These are phyloP conservation scores for Ciborinia camelliae DNA, from an alignment of 2,329 filamentous ascomycete species.

Conservation along the genomic window DNA sequence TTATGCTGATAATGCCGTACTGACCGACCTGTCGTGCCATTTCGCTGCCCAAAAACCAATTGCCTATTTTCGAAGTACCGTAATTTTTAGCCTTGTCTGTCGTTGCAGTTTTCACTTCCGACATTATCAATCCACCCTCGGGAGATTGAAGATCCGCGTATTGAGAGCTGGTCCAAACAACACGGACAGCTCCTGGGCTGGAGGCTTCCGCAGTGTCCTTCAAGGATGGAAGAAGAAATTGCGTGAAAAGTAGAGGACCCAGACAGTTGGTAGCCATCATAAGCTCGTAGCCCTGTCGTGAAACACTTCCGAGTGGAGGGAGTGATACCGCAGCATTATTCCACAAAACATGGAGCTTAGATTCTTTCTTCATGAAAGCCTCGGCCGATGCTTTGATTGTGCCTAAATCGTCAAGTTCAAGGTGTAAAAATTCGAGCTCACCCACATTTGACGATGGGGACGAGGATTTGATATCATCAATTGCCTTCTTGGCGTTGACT, in stretches of 20 bases:
- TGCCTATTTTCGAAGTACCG: constrained; percentile 24
- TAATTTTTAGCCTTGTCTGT: constrained; percentile 21
- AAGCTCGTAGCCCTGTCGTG: constrained; percentile 22
- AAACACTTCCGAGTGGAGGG: constrained; percentile 22
- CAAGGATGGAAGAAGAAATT: constrained; percentile 43
- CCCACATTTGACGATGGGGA: constrained; percentile 24
- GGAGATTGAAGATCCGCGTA: constrained; percentile 15
- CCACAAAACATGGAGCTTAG: constrained; percentile 40
- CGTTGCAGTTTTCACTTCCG: not conserved
- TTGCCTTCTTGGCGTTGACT: constrained; percentile 39
- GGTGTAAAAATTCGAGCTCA: constrained; percentile 36
- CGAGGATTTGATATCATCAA: constrained; percentile 26
- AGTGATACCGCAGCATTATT: constrained; percentile 40
- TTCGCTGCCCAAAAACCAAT: constrained; percentile 25
- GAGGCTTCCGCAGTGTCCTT: constrained; percentile 6
- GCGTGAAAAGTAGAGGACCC: constrained; percentile 24
- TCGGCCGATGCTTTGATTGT: constrained; percentile 39
- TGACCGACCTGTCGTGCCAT: constrained; percentile 12
- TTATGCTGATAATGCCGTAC: constrained; percentile 24
- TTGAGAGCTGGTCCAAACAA: constrained; percentile 23
- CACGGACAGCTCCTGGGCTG: constrained; percentile 12
- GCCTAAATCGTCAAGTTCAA: constrained; percentile 40
- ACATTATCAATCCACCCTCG: constrained; percentile 7
- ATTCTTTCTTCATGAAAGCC: constrained; percentile 37
- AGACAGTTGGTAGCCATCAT: constrained; percentile 25